These are phyloP conservation scores for Clarireedia monteithiana DNA, from an alignment of 2,329 filamentous ascomycete species.

Conservation along the genomic window DNA sequence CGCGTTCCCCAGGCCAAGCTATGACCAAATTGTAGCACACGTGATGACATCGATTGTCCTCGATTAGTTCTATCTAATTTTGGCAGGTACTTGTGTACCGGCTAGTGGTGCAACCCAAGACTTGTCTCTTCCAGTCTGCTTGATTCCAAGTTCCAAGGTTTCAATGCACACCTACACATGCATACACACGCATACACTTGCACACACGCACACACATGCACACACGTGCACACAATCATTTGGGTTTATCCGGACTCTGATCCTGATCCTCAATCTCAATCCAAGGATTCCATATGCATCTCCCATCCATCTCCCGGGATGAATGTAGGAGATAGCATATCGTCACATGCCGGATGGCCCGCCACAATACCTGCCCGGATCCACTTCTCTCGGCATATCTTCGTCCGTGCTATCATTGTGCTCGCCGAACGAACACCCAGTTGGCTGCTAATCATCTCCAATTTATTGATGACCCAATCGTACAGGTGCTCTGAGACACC, in stretches of 20 bases:
- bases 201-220: too few species aligned
- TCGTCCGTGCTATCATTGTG: conserved; percentile 9
- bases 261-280: neutral
- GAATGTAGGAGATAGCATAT: neutral
- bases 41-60: neutral
- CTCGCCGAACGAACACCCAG: conserved; percentile 18
- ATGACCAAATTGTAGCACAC: neutral
- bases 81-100: too few species aligned
- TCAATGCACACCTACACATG: too few species aligned
- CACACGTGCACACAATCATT: too few species aligned
- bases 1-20: neutral
- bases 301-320: neutral
- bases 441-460: conserved; percentile 18
- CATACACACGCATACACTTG: too few species aligned
- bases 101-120: too few species aligned
- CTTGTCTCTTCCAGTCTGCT: too few species aligned
- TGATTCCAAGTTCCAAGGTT: too few species aligned
- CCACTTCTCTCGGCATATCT: conserved; percentile 10
- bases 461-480: conserved; percentile 13
- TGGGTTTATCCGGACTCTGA: too few species aligned
- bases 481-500: conserved; percentile 18
- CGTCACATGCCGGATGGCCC: neutral
- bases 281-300: neutral
- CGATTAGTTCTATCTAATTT: too few species aligned
- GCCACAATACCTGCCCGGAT: neutral